Evolutionary conservation across 2,329 filamentous ascomycete species (phyloP), one percentile per base, ranked within the genome.

Genomic region (Colletotrichum gloeosporioides): DNA sequence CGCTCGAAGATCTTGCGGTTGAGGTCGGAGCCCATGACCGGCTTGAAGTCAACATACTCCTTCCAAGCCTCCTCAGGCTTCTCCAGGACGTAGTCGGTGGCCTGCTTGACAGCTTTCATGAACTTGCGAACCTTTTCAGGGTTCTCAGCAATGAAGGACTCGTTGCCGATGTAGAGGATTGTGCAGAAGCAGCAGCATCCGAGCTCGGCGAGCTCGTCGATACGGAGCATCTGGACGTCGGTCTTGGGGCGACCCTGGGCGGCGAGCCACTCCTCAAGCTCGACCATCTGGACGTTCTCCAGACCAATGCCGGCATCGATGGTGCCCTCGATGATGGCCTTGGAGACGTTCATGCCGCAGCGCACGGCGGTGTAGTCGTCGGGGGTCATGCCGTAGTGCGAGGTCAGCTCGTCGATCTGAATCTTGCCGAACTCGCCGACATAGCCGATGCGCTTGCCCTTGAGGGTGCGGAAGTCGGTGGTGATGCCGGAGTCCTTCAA

Each of bases 101-200:
- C 94, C 55, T 88, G 89, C 88, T 96, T 96, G 82, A 94, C 92
- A 32, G 94, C 94, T 62, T 89, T 90, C 86, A 95, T 88, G 85
- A 96, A 96, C 59, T 91, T 90, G 74, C 85, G 85, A 4, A 94
- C 91, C 82, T 93, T 92, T 2, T 92, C 92, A 0, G 92, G 91
- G 85, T 95, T 91, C 76, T 90, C 86, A n/a, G 87, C 82, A 61
- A 95, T 84, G 85, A 96, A 96, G 10, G 81, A 81, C 80, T 95
- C 93, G 84, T 96, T 95, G 80, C 92, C 94, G 78, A 96, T 96
- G 88, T 96, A 95, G 55, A 96, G 88, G 83, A 96, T 94, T 32
- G 92, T 92, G 85, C 94, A 96, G 90, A 96, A 96, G 89, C 94
- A 96, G 90, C 94, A 96, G 87, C 94, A 96, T 66, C 94, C 94